Base-by-base conservation (phyloP, 2,329 filamentous ascomycete species). In the Colletotrichum limetticola region DNA sequence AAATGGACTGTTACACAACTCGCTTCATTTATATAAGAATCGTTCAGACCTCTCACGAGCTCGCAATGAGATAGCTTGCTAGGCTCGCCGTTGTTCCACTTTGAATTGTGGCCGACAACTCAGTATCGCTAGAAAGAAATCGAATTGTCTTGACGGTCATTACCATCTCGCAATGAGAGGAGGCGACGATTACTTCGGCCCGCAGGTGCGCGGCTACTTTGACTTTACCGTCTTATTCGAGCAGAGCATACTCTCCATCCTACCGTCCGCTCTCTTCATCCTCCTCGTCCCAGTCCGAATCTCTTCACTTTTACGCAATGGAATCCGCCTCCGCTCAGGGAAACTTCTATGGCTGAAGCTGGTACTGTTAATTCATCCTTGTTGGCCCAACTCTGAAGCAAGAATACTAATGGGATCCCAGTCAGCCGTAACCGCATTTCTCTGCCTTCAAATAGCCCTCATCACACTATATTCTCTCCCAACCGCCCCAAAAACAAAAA, bases 181-280 rank as follows among this genome's bases (percentile, higher is more conserved):
- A 1, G 77, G 76, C 12, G 69, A 78, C 30, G 2, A 59, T 0
- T 53, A 63, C 19, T 80, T 81, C 22, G 79, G 79, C 5, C 79
- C 79, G 11, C 74, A 75, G 37, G 49, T 76, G 32, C 53, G 42
- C 1, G 79, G 77, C 4, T 46, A 74, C 30, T 80, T 80, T 19
- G 79, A 81, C 49, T 81, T 81, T 11, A 80, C 78, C 0, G 66
- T 81, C 8, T 73, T 79, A 9, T 81, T 80, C 59, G 78, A 81
- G 19, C 78, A 81, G 52, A 77, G 76, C 64, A 77, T 81, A 4
- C 37, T 81, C 4, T 81, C 78, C 12, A 71, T 80, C 4, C 66
- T 80, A 3, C 78, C 78, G 1, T 75, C 76, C 9, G 69, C 72
- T 9, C 4, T 79, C 4, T 79, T 81, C 32, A 66, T 80, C 7